Evolutionary conservation across 1,284 basidiomycete species (phyloP).

Genomic region (Volvariella surrecta): DNA sequence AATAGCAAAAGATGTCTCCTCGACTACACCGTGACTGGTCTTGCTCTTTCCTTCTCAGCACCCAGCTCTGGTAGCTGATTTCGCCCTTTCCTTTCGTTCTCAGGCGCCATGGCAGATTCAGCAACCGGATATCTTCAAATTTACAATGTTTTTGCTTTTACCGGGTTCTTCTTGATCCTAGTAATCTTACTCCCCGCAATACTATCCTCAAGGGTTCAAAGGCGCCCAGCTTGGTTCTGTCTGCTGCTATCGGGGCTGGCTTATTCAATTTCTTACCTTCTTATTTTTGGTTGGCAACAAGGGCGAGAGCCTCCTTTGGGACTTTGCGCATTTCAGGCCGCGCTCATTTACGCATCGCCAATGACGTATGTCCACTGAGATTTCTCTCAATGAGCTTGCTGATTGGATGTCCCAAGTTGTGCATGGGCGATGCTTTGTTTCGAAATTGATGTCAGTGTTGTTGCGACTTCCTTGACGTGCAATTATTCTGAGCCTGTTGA

Average conservation of each 20-base stretch:
- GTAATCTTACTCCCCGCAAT: conserved; percentile 13
- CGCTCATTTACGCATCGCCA: conserved; percentile 15
- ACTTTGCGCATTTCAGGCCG: conserved; percentile 14
- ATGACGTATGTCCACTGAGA: conserved; percentile 10
- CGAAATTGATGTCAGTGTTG: not conserved
- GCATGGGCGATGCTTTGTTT: not conserved
- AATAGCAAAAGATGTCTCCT: no score
- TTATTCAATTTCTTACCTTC: conserved; percentile 13
- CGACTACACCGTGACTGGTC: no score
- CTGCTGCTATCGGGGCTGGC: conserved; percentile 14
- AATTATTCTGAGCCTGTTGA: not conserved
- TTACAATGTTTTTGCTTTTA: conserved; percentile 5
- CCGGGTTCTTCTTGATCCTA: conserved; percentile 9
- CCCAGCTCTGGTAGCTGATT: no score
- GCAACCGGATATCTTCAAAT: not conserved
- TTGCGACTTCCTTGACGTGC: not conserved
- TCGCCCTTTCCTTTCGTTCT: no score
- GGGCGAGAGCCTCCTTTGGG: conserved; percentile 14
- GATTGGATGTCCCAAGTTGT: not conserved
- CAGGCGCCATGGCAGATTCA: no score
- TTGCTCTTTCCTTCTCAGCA: no score
- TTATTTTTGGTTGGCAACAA: conserved; percentile 13
- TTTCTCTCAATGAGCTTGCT: not conserved
- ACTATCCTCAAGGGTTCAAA: conserved; percentile 11
- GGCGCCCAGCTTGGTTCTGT: conserved; percentile 14